Percentiles rank a stretch among this genome's conserved stretches.
These are phyloP conservation scores for Xylaria sp. DNA, from an alignment of 2,329 filamentous ascomycete species.

Conservation along the genomic window DNA sequence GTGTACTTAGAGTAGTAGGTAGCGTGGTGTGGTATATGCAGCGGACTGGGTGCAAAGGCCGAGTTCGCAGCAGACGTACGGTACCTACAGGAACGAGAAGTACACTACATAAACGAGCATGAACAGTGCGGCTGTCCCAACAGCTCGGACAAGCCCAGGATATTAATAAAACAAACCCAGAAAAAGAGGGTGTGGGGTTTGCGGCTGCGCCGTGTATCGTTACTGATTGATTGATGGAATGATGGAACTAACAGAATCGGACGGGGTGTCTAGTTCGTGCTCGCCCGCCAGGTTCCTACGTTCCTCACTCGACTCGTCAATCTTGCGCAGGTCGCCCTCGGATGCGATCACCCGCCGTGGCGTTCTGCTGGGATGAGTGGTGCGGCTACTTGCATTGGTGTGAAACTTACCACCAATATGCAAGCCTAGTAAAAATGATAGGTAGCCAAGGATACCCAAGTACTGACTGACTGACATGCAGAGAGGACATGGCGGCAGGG, in stretches of 20 bases:
- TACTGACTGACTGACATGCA: neutral
- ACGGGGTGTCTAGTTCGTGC: neutral
- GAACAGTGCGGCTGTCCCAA: slow-evolving; percentile 25
- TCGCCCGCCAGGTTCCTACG: slow-evolving; percentile 25
- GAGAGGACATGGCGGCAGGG: neutral
- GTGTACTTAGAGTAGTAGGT: neutral
- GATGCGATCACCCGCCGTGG: slow-evolving; percentile 40
- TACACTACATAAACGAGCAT: slow-evolving; percentile 26
- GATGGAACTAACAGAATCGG: neutral
- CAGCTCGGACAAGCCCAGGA: slow-evolving; percentile 23
- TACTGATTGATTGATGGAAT: neutral
- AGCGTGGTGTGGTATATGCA: too few species aligned
- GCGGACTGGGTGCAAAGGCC: neutral
- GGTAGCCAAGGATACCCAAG: slow-evolving; percentile 1
- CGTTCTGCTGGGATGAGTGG: slow-evolving; percentile 38
- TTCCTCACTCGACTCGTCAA: slow-evolving; percentile 23
- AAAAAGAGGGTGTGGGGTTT: slow-evolving; percentile 13
- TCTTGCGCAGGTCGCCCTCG: slow-evolving; percentile 33
- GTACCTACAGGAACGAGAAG: slow-evolving; percentile 16
- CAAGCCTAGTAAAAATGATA: slow-evolving; percentile 18
- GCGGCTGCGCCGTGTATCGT: slow-evolving; percentile 9
- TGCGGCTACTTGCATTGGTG: slow-evolving; percentile 45
- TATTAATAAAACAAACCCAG: neutral
- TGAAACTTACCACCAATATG: slow-evolving; percentile 23
- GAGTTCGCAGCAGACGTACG: slow-evolving; percentile 2